Base-by-base conservation (phyloP, 768 basidiomycete species). In the Pulveroboletus sp. region DNA sequence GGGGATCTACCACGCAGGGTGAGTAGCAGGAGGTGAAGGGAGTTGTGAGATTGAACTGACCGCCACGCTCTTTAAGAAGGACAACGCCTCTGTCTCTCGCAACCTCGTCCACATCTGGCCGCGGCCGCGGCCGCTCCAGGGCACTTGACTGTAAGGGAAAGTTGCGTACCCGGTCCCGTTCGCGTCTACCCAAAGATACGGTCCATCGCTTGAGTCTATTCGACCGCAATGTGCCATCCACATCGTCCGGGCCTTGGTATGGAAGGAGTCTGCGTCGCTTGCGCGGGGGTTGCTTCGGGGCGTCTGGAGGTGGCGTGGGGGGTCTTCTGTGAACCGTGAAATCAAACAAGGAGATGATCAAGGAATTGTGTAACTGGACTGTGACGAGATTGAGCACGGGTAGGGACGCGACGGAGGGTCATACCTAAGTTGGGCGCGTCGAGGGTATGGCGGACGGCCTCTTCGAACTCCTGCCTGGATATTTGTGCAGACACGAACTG, bases 351-450 rank as follows among this genome's bases (percentile, higher is more conserved):
- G 89, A 89, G 26, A 91, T 89, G 30, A 92, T 82, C 27, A 92
- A 74, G 11, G 89, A 82, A 65, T 92, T 92, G 63, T 92, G 89
- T 2, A 90, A 71, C 65, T 89, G 87, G 24, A 89, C 85, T 85
- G 53, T n/a, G 36, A 10, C 49, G 27, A 51, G 23, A 22, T 49
- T 63, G 20, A 60, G 59, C 24, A 12, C 26, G 14, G 31, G 39
- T 17, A 17, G 22, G 7, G 23, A 14, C 17, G 44, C 23, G 40
- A 37, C 19, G 17, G 40, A 24, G 9, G n/a, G 34, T 65, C 61
- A 17, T 30, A 75, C 76, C 69, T 20, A 87, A 74, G 45, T 75
- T 76, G 20, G 82, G 74, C 2, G 79, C 76, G 58, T 81, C 81
- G 29, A 91, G 75, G 7, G 76, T 71, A 23, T 78, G 77, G 45